Conservation (phyloP, 2,329 filamentous ascomycete genomes). For the Beauveria pseudobassiana region DNA sequence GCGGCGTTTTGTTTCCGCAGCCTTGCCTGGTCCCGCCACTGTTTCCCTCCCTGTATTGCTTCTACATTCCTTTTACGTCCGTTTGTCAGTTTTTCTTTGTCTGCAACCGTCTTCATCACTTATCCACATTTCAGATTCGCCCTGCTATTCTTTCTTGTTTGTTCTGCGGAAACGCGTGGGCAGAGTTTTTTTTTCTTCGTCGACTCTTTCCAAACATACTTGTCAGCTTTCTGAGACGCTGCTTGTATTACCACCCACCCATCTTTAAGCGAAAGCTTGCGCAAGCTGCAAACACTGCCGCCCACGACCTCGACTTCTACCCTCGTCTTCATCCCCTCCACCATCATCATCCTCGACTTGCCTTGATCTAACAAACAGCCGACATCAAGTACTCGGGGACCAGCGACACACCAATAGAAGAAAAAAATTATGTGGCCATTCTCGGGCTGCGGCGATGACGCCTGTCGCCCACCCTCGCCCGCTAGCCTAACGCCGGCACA, state of each 20-base stretch:
- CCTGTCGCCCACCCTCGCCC: constrained; percentile 42
- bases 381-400: too few relatives aligned
- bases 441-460: constrained; percentile 50
- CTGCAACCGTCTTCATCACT: too few relatives aligned
- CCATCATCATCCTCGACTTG: too few relatives aligned
- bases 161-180: too few relatives aligned
- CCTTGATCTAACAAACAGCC: background rate
- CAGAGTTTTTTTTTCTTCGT: too few relatives aligned
- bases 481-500: constrained; percentile 35
- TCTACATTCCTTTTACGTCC: too few relatives aligned
- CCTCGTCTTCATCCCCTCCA: background rate
- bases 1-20: background rate
- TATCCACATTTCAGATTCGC: too few relatives aligned
- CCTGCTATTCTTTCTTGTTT: too few relatives aligned
- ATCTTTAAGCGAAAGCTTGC: background rate
- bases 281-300: background rate
- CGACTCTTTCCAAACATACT: too few relatives aligned
- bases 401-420: background rate
- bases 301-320: background rate
- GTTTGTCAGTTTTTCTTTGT: too few relatives aligned
- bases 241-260: background rate
- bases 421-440: constrained; percentile 30
- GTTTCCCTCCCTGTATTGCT: too few relatives aligned
- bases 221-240: too few relatives aligned
- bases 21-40: background rate